Base-by-base conservation (phyloP, 2,329 filamentous ascomycete species). In the Raffaelea ambrosiae region DNA sequence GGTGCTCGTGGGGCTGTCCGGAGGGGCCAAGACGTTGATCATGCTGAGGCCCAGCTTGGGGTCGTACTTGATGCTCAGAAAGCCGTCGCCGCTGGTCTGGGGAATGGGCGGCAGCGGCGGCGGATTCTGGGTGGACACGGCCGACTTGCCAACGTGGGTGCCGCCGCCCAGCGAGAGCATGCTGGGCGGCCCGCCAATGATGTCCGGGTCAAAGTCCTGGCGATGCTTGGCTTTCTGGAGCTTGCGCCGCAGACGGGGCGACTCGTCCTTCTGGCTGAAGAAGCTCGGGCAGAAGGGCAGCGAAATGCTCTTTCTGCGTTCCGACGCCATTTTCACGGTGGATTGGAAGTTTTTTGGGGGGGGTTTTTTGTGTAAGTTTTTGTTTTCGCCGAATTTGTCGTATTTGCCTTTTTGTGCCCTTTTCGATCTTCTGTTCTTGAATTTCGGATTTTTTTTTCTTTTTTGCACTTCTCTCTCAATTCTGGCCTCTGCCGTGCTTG, bases 401-500 rank as follows among this genome's bases (percentile, higher is more conserved):
- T n/a, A n/a, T n/a, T n/a, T n/a, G n/a, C n/a, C n/a, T n/a, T n/a
- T n/a, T n/a, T n/a, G n/a, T n/a, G n/a, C n/a, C n/a, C n/a, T n/a
- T n/a, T n/a, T n/a, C n/a, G n/a, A n/a, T n/a, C n/a, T 29, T 29
- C 26, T 29, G 26, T n/a, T n/a, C n/a, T n/a, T 29, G 26, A 29
- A 29, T 29, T 29, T 29, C 7, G 26, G 26, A 29, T 29, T 7
- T 29, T 29, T 29, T 29, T 29, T 29, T 29, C 13, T 38, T 38
- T 19, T 14, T 19, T 38, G 18, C 16, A 5, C 16, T 19, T 14
- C 35, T 19, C 7, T 16, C 8, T 42, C 40, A 79, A 39, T 79
- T 74, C 40, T 76, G 60, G 2, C 80, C 81, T 57, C 85, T 85
- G 65, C 79, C 77, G 9, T 13, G 26, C 26, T 29, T 29, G 26